These are phyloP conservation scores for Russula foetens DNA, from an alignment of 768 basidiomycete genomes.

Conservation along the genomic window DNA sequence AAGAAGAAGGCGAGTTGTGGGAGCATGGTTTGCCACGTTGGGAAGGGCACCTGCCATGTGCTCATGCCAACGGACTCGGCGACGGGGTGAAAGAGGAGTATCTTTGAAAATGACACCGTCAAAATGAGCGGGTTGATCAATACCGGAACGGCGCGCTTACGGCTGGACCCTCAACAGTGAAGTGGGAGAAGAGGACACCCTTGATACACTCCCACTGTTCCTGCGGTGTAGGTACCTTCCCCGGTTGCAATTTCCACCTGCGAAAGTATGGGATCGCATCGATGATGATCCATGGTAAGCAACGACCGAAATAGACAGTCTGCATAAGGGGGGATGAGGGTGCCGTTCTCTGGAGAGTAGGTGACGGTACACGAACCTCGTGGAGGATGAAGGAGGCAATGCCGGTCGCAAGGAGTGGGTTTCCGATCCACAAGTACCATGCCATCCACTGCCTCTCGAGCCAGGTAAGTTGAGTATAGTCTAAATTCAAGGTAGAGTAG, in stretches of 20 bases:
- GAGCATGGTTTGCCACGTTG: conserved; percentile 55
- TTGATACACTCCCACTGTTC: conserved; percentile 98
- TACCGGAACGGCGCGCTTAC: conserved; percentile 35
- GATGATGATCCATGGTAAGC: conserved; percentile 92
- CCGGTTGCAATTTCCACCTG: conserved; percentile 88
- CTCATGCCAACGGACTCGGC: conserved; percentile 83
- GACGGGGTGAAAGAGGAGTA: conserved; percentile 87
- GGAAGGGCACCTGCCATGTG: conserved; percentile 92
- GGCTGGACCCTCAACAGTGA: conserved; percentile 88
- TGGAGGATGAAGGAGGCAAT: conserved; percentile 89
- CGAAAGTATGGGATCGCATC: conserved; percentile 92
- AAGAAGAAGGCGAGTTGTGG: conserved; percentile 86
- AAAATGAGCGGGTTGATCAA: background rate
- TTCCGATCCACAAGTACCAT: conserved; percentile 83
- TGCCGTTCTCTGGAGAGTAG: background rate
- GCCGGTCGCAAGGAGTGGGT: conserved; percentile 89
- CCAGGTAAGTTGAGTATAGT: conserved; percentile 56
- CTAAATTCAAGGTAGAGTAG: conserved; percentile 47
- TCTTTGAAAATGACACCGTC: conserved; percentile 35
- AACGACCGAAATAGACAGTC: conserved; percentile 96
- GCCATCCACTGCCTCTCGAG: conserved; percentile 73
- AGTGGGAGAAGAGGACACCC: conserved; percentile 88
- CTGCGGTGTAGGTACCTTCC: conserved; percentile 65
- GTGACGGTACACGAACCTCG: conserved; percentile 52
- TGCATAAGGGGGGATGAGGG: conserved; percentile 24